Base-by-base conservation (phyloP, 2,329 filamentous ascomycete genomes). In the Alternaria ventricosa region DNA sequence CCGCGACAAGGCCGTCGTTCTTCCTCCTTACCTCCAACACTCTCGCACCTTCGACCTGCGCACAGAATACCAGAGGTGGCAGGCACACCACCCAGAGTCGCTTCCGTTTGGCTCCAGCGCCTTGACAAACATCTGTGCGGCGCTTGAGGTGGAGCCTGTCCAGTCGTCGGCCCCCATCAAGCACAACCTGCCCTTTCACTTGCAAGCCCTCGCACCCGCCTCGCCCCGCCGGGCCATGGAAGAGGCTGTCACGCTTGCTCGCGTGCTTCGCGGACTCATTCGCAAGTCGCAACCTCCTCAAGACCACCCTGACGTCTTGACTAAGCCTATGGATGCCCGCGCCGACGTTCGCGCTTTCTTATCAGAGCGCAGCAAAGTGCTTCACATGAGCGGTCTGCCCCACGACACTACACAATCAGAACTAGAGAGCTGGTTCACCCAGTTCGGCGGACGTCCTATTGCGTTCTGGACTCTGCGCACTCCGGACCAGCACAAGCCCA, bases 401-500 rank as follows among this genome's bases (percentile, higher is more conserved):
- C 96, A 99, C 79, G 96, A 99, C 75, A 99, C 96, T 36, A 99
- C 96, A 2, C 96, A 99, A 83, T 98, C 95, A 4, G 96, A 99
- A 84, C 87, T 99, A 23, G 96, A 99, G 84, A 97, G 94, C 83
- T 99, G 96, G 96, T 99, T 98, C 79, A 99, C 96, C 28, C 96
- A 99, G 82, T 99, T 97, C 78, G 96, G 96, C 68, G 96, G 96
- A 54, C 92, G 96, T 46, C 96, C 96, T 28, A 99, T 99, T 83
- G 96, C 96, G 20, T 99, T 99, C 84, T 99, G 96, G 96, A 99
- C 96, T 18, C 87, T 99, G 55, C 92, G 95, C 66, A 99, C 96
- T 13, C 96, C 96, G 4, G 96, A 99, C 82, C 96, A 98, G 83
- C 96, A 98, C 83, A 99, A 99, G 86, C 96, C 96, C n/a, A 99